Evolutionary conservation across 2,329 filamentous ascomycete species (phyloP).

Genomic region (Berkeleyomyces rouxiae): DNA sequence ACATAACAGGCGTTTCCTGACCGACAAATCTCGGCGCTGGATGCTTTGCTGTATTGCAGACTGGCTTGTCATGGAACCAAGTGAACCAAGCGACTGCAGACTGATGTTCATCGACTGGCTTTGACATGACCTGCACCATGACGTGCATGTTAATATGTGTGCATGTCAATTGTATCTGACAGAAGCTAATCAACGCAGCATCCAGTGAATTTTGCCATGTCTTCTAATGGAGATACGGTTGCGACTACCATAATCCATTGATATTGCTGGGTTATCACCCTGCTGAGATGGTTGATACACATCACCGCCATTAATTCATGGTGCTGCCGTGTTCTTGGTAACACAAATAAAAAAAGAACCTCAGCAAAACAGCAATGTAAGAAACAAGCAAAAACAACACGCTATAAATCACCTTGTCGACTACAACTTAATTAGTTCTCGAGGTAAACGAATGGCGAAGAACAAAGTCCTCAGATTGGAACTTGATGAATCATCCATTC

Average conservation of each 20-base stretch:
- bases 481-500: conserved; percentile 32
- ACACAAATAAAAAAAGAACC: background rate
- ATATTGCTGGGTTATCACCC: background rate
- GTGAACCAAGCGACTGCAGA: background rate
- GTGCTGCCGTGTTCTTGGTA: background rate
- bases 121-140: conserved; percentile 13
- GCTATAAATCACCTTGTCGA: conserved; percentile 15
- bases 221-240: too few species aligned
- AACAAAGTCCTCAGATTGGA: conserved; percentile 37
- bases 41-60: background rate
- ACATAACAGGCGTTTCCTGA: background rate
- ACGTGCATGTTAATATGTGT: conserved; percentile 6
- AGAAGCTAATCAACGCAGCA: background rate
- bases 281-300: background rate
- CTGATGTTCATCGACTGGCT: conserved; percentile 10
- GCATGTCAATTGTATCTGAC: background rate
- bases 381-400: background rate
- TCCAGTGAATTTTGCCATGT: too few species aligned
- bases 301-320: background rate
- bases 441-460: conserved; percentile 92
- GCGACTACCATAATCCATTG: background rate
- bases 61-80: background rate
- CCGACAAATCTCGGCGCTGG: background rate
- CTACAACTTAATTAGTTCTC: conserved; percentile 46
- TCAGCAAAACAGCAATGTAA: background rate